phyloP scores from a whole-genome alignment of 1,284 basidiomycete genomes.

The Cutaneotrichosporon arboriforme region DNA sequence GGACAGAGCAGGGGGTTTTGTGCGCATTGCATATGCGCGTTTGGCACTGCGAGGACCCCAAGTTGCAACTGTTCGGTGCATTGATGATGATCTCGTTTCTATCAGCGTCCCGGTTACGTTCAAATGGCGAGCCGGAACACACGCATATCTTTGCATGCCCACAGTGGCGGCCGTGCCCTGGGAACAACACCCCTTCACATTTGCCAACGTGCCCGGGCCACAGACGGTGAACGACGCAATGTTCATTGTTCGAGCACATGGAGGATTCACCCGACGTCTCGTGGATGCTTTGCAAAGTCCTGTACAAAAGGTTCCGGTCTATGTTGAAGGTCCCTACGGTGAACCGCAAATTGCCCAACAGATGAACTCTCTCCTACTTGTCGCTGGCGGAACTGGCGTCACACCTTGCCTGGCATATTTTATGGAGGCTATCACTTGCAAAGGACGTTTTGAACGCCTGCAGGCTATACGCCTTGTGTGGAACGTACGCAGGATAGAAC shows the following conservation, averaged over 20 bases:
- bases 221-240: not conserved
- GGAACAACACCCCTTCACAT: slow-evolving; percentile 45
- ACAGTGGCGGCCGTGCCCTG: slow-evolving; percentile 31
- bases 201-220: slow-evolving; percentile 22
- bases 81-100: slow-evolving; percentile 49
- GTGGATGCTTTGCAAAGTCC: slow-evolving; percentile 4
- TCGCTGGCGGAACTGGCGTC: slow-evolving; percentile 42
- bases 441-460: slow-evolving; percentile 19
- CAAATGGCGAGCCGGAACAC: slow-evolving; percentile 33
- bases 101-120: slow-evolving; percentile 10
- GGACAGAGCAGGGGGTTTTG: slow-evolving; percentile 1
- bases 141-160: slow-evolving; percentile 36
- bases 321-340: slow-evolving; percentile 44
- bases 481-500: slow-evolving; percentile 16
- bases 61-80: slow-evolving; percentile 47
- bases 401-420: slow-evolving; percentile 34
- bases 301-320: slow-evolving; percentile 21
- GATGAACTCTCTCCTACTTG: slow-evolving; percentile 32
- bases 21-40: not conserved
- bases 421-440: slow-evolving; percentile 24
- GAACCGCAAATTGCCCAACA: slow-evolving; percentile 14
- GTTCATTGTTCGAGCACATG: slow-evolving; percentile 16
- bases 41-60: slow-evolving; percentile 10
- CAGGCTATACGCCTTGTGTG: slow-evolving; percentile 31
- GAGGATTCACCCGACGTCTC: slow-evolving; percentile 33